Evolutionary conservation across 1,284 basidiomycete genomes (phyloP).

Genomic region (Trichosporon ovoides): DNA sequence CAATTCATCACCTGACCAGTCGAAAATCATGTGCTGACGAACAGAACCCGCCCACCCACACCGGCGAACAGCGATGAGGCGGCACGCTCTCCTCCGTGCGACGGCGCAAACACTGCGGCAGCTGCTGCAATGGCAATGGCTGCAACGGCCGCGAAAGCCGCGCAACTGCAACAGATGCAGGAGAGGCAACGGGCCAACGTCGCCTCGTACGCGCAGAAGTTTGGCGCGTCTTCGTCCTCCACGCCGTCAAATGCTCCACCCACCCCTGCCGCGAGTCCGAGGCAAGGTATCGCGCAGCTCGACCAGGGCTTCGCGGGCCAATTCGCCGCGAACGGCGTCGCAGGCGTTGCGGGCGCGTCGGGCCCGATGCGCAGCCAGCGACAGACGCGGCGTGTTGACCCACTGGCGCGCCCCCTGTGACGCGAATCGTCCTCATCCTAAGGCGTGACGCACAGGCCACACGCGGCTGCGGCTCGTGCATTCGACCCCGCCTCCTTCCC

Average conservation of each 20-base stretch:
- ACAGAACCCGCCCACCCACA: neutral
- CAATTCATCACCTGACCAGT: neutral
- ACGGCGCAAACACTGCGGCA: neutral
- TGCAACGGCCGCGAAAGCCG: neutral
- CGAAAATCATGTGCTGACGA: neutral
- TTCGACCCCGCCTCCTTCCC: neutral
- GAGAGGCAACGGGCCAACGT: neutral
- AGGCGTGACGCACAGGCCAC: too few species aligned
- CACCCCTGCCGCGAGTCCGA: neutral
- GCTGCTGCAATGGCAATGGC: neutral
- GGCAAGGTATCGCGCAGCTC: conserved; percentile 1
- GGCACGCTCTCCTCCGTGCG: neutral
- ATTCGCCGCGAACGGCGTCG: neutral
- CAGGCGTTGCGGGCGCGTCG: too few species aligned
- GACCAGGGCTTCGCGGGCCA: neutral
- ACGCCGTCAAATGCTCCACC: neutral
- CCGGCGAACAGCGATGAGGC: conserved; percentile 3
- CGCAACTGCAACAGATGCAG: neutral
- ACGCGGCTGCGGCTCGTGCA: too few species aligned
- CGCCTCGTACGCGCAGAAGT: neutral
- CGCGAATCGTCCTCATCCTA: neutral
- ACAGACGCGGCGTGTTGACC: neutral
- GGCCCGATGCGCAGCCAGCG: neutral
- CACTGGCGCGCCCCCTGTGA: neutral
- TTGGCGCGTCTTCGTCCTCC: neutral